Evolutionary conservation across 768 basidiomycete genomes (phyloP), one percentile per base, ranked within the genome.

Genomic region (Boletus tomentosulus): DNA sequence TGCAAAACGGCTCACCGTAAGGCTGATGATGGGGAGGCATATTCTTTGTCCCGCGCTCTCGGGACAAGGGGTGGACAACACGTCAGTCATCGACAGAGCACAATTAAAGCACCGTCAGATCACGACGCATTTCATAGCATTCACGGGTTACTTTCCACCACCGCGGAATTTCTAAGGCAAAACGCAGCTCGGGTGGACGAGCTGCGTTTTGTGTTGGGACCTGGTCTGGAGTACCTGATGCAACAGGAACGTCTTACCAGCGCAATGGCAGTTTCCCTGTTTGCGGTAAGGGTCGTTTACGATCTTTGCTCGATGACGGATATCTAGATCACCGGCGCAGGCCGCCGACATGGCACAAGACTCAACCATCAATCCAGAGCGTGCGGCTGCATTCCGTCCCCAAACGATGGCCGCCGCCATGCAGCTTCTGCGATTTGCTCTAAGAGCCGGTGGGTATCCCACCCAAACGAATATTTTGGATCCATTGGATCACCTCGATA

Each of bases 1-100:
- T 19, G 76, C 84, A 6, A 77, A 76, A 60, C 79, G 87, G 4
- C 65, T 89, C 39, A 76, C 81, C 7, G 59, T 81, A n/a, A 76
- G 74, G 28, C 67, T 91, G 31, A 49, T 78, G 45, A 81, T 86
- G 58, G 81, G 76, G 16, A 74, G 72, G 38, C 79, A 81, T 60
- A 73, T 90, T 27, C 67, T 90, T 55, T 65, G 61, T 15, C 77
- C 79, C 8, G 73, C 75, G 11, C 62, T 67, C 15, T 63, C 53
- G 19, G 55, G 57, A 37, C 54, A 48, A 22, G 45, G 53, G 12
- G 42, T 47, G 35, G 67, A 61, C 43, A 44, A 48, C n/a, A 46
- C 34, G 67, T 67, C 45, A 59, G 67, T 67, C 39, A 35, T 15
- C 19, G 38, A 28, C 19, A 47, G 38, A 37, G 38, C 19, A 10